A percentile compares a stretch with the other conserved stretches of the same genome.
phyloP scores from a whole-genome alignment of 1,284 basidiomycete genomes.

The Cryptococcus deneoformans region DNA sequence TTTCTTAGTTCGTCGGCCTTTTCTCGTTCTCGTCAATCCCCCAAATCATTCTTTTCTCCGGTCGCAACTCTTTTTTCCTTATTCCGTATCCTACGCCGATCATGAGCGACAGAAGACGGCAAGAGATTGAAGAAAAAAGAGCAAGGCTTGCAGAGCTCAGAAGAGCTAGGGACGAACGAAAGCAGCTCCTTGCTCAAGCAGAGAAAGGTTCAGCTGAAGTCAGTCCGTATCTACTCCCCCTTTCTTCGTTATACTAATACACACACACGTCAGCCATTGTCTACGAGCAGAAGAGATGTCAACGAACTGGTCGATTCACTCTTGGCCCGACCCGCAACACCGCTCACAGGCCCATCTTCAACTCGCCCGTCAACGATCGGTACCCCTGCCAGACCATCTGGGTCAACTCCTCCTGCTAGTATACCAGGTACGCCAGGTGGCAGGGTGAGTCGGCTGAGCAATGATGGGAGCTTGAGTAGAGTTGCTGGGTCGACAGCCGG shows the following conservation, averaged over 20 bases:
- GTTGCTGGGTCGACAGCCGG: conserved; percentile 27
- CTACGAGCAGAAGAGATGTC: conserved; percentile 55
- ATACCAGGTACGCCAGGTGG: conserved; percentile 67
- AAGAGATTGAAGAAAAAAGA: conserved; percentile 89
- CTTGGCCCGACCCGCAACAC: conserved; percentile 45
- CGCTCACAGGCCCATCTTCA: conserved; percentile 10
- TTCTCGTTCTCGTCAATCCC: not conserved
- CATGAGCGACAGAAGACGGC: conserved; percentile 55
- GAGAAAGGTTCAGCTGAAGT: conserved; percentile 15
- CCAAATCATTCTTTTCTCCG: too few relatives aligned
- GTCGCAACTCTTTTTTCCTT: not conserved
- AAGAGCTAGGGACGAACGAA: conserved; percentile 45
- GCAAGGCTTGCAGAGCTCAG: conserved; percentile 73
- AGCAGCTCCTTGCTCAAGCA: conserved; percentile 31
- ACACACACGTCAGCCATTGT: conserved; percentile 10
- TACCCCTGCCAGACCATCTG: not conserved
- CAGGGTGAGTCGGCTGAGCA: conserved; percentile 37
- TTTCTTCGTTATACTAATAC: not conserved
- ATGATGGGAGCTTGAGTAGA: conserved; percentile 33
- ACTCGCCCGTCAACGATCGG: conserved; percentile 4
- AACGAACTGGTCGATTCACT: conserved; percentile 65
- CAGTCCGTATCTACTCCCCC: not conserved
- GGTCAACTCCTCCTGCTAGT: conserved; percentile 50
- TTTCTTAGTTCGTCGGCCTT: not conserved
- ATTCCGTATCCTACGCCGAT: not conserved